A percentile compares a stretch with the other conserved stretches of the same genome.
Evolutionary conservation across 208 protist species (phyloP).

Genomic region (Vickermania spadyakhi): DNA sequence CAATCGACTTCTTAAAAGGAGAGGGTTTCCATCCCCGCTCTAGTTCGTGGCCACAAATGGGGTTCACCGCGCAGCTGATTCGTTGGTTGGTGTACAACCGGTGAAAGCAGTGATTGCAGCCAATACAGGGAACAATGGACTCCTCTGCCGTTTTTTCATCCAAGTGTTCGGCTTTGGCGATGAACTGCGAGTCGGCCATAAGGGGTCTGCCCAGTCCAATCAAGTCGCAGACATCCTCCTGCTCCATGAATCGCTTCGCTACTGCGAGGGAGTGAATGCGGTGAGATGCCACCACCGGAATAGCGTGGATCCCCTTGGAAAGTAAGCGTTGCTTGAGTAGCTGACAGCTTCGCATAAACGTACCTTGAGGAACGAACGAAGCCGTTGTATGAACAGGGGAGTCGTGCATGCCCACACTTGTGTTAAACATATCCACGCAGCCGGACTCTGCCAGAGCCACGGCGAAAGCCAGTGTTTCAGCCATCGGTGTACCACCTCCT

Average conservation of each 20-base stretch:
- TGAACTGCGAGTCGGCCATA: slow-evolving; percentile 87
- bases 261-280: slow-evolving; percentile 83
- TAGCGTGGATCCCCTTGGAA: slow-evolving; percentile 10
- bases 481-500: slow-evolving; percentile 63
- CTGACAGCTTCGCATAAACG: slow-evolving; percentile 71
- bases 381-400: slow-evolving; percentile 91
- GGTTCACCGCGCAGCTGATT: slow-evolving; percentile 89
- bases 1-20: slow-evolving; percentile 57
- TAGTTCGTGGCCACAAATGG: slow-evolving; percentile 82
- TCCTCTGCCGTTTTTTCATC: slow-evolving; percentile 21
- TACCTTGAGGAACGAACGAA: slow-evolving; percentile 84
- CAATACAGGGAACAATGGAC: slow-evolving; percentile 88
- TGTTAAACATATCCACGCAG: slow-evolving; percentile 88
- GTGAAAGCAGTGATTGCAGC: slow-evolving; percentile 93
- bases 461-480: slow-evolving; percentile 70
- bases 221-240: slow-evolving; percentile 72
- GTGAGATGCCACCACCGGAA: slow-evolving; percentile 89
- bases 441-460: slow-evolving; percentile 69
- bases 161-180: slow-evolving; percentile 62
- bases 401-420: slow-evolving; percentile 94
- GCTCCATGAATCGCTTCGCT: slow-evolving; percentile 59
- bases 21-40: slow-evolving; percentile 55
- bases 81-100: slow-evolving; percentile 84
- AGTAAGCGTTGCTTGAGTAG: slow-evolving; percentile 46
- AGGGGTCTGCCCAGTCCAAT: slow-evolving; percentile 87